phyloP scores from a whole-genome alignment of 2,329 filamentous ascomycete genomes.

The Coniella lustricola region DNA sequence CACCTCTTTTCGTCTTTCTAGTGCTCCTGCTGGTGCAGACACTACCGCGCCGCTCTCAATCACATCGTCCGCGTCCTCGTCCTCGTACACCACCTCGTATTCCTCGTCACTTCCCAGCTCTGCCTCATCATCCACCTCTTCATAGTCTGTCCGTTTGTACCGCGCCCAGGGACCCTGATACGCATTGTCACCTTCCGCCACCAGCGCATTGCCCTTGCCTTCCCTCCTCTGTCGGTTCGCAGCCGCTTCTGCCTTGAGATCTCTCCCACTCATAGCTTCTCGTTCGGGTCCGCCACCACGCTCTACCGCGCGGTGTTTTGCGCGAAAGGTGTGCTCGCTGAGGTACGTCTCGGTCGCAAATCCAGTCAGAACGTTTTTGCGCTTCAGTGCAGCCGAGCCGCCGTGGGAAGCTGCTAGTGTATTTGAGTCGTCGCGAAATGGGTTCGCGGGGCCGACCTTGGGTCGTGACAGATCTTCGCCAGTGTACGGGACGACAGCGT shows the following conservation, averaged over 20 bases:
- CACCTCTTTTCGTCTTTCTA: slow-evolving; percentile 50
- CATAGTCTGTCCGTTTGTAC: slow-evolving; percentile 66
- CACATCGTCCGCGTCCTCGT: slow-evolving; percentile 60
- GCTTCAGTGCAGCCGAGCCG: slow-evolving; percentile 32
- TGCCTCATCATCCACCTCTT: slow-evolving; percentile 65
- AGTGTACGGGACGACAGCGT: slow-evolving; percentile 59
- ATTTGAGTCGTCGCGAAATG: slow-evolving; percentile 57
- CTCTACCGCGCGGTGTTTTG: slow-evolving; percentile 78
- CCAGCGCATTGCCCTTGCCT: slow-evolving; percentile 72
- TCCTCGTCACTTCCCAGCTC: slow-evolving; percentile 74
- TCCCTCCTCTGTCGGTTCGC: slow-evolving; percentile 68
- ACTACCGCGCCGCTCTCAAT: slow-evolving; percentile 58
- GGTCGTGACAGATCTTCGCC: slow-evolving; percentile 65
- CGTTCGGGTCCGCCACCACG: slow-evolving; percentile 52
- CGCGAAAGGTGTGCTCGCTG: slow-evolving; percentile 84
- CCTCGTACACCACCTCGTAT: slow-evolving; percentile 70
- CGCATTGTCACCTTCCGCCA: slow-evolving; percentile 79
- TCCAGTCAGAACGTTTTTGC: slow-evolving; percentile 77
- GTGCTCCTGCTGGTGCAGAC: slow-evolving; percentile 46
- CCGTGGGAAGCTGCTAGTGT: slow-evolving; percentile 26
- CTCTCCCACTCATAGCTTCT: slow-evolving; percentile 45
- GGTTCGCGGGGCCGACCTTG: slow-evolving; percentile 63
- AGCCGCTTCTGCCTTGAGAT: slow-evolving; percentile 65
- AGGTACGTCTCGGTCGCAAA: slow-evolving; percentile 82
- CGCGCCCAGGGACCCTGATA: slow-evolving; percentile 95